Base-by-base conservation (phyloP, 352 stramenopile genomes). In the Halophytophthora polymorphica region DNA sequence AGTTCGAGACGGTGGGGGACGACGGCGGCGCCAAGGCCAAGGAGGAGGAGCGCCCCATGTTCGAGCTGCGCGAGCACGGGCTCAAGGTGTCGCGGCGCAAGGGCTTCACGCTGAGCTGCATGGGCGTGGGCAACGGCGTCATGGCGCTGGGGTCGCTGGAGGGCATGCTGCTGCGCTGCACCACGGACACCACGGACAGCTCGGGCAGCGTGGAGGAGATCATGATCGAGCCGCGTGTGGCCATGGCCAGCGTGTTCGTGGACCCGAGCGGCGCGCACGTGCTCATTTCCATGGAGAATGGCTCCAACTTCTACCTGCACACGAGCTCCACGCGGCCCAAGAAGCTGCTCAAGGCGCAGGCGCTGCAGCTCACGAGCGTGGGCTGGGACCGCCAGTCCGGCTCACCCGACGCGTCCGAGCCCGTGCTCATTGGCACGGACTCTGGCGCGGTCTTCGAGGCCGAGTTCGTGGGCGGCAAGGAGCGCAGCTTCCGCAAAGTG, bases 241-340 rank as follows among this genome's bases (percentile, higher is more conserved):
- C 79, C 45, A 91, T 95, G 77, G 46, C 76, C 23, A 78, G 76
- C 10, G 73, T 93, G 40, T 92, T 90, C 34, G 71, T 95, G 11
- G 85, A 95, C 50, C 85, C 85, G 1, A 95, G 77, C 23, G 85
- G 85, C 14, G 63, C 76, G 23, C 85, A 95, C 48, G 52, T 90
- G 55, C 53, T 95, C 35, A 71, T 95, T 21, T 93, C 81, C 0
- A 90, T 95, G 82, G 85, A 95, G 45, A 95, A 93, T 54, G 85
- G 85, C 12, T 79, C 75, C 5, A 95, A 95, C 47, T 95, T 90
- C 58, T 93, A 95, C 50, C 45, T 95, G 21, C 82, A 91, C 52
- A 80, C 76, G 33, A 69, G 61, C 29, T 81, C 74, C 15, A 90
- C 80, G 11, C 83, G 83, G 1, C 83, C 85, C 6, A 88, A 88